Conservation (phyloP, 73 alveolate genomes). For the Tetrahymena thermophila region DNA sequence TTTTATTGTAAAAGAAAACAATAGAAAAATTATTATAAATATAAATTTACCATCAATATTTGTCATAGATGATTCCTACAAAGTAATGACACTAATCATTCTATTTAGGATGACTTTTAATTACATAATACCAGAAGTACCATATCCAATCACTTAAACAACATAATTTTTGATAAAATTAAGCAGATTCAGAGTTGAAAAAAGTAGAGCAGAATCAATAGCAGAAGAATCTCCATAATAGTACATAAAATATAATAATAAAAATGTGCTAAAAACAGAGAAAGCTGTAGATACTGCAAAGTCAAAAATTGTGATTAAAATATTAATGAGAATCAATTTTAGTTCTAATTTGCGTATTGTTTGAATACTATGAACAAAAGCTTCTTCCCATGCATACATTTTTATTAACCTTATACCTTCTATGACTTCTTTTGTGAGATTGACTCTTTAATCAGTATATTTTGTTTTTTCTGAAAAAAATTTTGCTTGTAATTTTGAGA, state of each 20-base stretch:
- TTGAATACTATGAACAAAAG: not conserved
- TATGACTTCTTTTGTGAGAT: constrained; percentile 11
- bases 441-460: constrained; percentile 22
- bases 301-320: not conserved
- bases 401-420: constrained; percentile 39
- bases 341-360: not conserved
- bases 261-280: not conserved
- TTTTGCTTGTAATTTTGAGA: not conserved
- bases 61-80: not conserved
- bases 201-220: not conserved
- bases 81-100: not conserved
- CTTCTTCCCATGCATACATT: constrained; percentile 48
- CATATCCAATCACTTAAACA: constrained; percentile 5
- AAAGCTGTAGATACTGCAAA: not conserved
- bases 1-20: not conserved
- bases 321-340: not conserved
- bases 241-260: not conserved
- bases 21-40: not conserved
- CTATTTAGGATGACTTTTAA: not conserved
- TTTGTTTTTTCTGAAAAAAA: not conserved
- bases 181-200: not conserved
- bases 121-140: not conserved
- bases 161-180: not conserved
- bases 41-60: not conserved
- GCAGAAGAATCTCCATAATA: not conserved